These are phyloP conservation scores for Phlyctochytrium bullatum DNA, from an alignment of 192 early-diverging fungal genomes.

Conservation along the genomic window DNA sequence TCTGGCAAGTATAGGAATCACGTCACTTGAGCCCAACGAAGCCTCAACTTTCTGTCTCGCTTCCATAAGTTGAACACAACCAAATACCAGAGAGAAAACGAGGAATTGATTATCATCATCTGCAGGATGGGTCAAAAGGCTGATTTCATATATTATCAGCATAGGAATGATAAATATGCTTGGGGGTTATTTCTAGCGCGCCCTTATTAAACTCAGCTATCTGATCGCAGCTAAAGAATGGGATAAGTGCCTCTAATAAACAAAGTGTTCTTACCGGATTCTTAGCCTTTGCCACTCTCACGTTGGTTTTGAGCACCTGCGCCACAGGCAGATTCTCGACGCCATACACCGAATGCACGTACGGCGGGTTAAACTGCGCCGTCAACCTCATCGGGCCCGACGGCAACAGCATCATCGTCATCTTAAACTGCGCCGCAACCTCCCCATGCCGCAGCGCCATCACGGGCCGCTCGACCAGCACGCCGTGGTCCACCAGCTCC, in stretches of 20 bases:
- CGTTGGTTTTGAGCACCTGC: slow-evolving; percentile 34
- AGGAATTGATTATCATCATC: no score
- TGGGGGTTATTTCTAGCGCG: no score
- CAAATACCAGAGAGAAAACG: no score
- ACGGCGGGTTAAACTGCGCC: slow-evolving; percentile 59
- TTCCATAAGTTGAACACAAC: no score
- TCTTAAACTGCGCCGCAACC: slow-evolving; percentile 83
- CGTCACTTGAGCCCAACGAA: no score
- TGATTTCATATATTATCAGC: no score
- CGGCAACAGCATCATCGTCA: slow-evolving; percentile 81
- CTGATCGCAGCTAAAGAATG: no score
- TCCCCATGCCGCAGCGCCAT: slow-evolving; percentile 66
- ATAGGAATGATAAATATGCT: no score
- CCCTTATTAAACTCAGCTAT: no score
- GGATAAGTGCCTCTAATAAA: background rate
- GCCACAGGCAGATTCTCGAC: slow-evolving; percentile 44
- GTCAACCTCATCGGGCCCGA: slow-evolving; percentile 67
- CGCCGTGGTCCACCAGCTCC: slow-evolving; percentile 76
- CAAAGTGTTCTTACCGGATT: slow-evolving; percentile 5
- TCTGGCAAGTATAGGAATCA: no score
- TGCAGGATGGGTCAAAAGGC: no score
- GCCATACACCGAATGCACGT: slow-evolving; percentile 68
- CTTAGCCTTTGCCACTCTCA: slow-evolving; percentile 29
- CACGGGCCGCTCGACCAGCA: slow-evolving; percentile 73
- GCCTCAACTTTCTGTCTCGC: no score